Conservation (phyloP, 345 rosid species). For the Euphorbia pulcherrima region DNA sequence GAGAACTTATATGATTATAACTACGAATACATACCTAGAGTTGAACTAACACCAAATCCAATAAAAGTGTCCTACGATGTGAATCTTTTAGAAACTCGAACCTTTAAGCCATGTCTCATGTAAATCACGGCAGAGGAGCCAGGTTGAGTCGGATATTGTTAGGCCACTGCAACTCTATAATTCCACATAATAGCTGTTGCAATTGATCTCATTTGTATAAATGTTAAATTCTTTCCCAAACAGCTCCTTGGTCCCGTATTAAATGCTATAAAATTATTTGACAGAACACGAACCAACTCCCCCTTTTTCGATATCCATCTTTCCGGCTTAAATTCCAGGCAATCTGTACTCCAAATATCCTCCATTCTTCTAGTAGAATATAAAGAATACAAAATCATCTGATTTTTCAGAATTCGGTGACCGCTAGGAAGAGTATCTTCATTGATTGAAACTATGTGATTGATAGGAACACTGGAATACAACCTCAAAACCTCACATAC, state of each 20-base stretch:
- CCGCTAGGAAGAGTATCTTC: conserved; percentile 20
- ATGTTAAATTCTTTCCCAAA: conserved; percentile 14
- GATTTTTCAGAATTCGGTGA: background rate
- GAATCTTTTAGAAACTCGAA: conserved; percentile 7
- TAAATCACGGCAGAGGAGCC: background rate
- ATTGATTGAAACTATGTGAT: background rate
- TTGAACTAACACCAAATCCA: too few relatives aligned
- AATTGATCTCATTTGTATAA: conserved; percentile 7
- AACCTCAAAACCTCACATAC: conserved; percentile 15
- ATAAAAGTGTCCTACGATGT: background rate
- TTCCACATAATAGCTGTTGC: conserved; percentile 13
- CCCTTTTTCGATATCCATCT: conserved; percentile 18
- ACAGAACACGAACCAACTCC: background rate
- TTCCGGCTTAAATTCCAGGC: conserved; percentile 23
- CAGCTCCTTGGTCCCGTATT: conserved; percentile 16
- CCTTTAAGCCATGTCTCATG: conserved; percentile 18
- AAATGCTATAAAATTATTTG: conserved; percentile 16
- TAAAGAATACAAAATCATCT: conserved; percentile 5
- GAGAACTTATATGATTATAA: too few relatives aligned
- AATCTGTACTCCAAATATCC: conserved; percentile 22
- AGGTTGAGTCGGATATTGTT: conserved; percentile 4
- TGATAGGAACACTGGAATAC: conserved; percentile 15
- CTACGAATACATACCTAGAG: too few relatives aligned
- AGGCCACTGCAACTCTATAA: conserved; percentile 3
- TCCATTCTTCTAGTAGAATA: conserved; percentile 20